These are phyloP conservation scores for Hyaloscypha finlandica DNA, from an alignment of 495 filamentous ascomycete species.

Conservation along the genomic window DNA sequence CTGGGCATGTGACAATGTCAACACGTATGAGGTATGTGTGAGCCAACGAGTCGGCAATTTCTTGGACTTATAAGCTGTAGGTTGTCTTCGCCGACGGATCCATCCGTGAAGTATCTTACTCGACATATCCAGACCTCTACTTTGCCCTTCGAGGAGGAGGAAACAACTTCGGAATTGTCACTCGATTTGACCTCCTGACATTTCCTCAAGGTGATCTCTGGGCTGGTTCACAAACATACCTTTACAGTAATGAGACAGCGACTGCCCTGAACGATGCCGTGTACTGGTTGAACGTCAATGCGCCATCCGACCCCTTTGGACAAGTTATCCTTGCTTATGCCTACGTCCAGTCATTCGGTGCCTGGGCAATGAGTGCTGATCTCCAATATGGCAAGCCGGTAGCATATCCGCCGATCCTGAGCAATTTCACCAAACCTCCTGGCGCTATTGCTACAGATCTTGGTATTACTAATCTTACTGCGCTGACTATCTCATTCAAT, in stretches of 20 bases:
- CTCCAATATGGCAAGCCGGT: slow-evolving; percentile 34
- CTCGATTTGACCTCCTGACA: slow-evolving; percentile 48
- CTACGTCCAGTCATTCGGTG: slow-evolving; percentile 30
- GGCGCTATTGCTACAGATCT: slow-evolving; percentile 40
- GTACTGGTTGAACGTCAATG: slow-evolving; percentile 40
- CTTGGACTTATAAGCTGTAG: slow-evolving; percentile 7
- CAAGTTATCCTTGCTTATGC: slow-evolving; percentile 48
- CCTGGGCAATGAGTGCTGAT: slow-evolving; percentile 39
- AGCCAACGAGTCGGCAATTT: slow-evolving; percentile 24
- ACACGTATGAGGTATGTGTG: slow-evolving; percentile 42
- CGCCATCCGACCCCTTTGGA: slow-evolving; percentile 43
- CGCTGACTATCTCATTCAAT: slow-evolving; percentile 47
- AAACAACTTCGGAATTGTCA: slow-evolving; percentile 59
- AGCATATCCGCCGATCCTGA: slow-evolving; percentile 35
- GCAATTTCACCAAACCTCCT: slow-evolving; percentile 36
- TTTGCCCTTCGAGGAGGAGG: slow-evolving; percentile 56
- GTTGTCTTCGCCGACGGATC: slow-evolving; percentile 53
- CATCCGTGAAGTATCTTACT: slow-evolving; percentile 40
- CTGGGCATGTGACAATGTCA: slow-evolving; percentile 50
- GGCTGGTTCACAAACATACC: slow-evolving; percentile 36
- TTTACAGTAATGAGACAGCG: slow-evolving; percentile 19
- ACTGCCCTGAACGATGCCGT: slow-evolving; percentile 39
- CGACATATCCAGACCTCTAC: slow-evolving; percentile 49
- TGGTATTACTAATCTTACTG: slow-evolving; percentile 44
- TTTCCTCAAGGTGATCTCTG: slow-evolving; percentile 48